A percentile compares a stretch with the other conserved stretches of the same genome.
These are phyloP conservation scores for Yarrowia hollandica DNA, from an alignment of 805 yeast species.

Conservation along the genomic window DNA sequence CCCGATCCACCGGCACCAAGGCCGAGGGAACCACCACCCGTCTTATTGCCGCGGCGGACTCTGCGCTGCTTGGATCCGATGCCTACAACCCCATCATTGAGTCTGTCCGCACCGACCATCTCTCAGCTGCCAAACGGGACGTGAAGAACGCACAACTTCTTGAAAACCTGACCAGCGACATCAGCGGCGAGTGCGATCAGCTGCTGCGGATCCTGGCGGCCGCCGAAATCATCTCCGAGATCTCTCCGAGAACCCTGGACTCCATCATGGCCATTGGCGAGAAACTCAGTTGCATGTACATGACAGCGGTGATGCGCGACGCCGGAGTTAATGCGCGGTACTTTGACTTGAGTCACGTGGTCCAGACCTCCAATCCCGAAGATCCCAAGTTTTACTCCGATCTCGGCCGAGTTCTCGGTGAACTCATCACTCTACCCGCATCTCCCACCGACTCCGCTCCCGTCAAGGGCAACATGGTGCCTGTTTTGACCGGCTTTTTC, in stretches of 20 bases:
- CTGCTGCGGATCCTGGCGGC: slow-evolving; percentile 77
- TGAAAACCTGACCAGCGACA: slow-evolving; percentile 55
- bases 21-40: slow-evolving; percentile 95
- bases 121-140: slow-evolving; percentile 61
- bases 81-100: slow-evolving; percentile 56
- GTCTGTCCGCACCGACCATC: slow-evolving; percentile 76
- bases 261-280: slow-evolving; percentile 92
- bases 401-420: slow-evolving; percentile 53
- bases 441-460: slow-evolving; percentile 30
- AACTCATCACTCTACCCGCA: slow-evolving; percentile 43
- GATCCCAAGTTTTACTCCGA: slow-evolving; percentile 62
- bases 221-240: slow-evolving; percentile 87
- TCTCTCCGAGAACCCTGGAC: slow-evolving; percentile 83
- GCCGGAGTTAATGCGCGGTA: slow-evolving; percentile 75
- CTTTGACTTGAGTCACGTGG: slow-evolving; percentile 73
- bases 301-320: slow-evolving; percentile 82
- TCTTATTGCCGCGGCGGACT: slow-evolving; percentile 77
- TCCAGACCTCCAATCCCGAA: slow-evolving; percentile 52
- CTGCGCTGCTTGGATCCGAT: slow-evolving; percentile 39
- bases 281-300: slow-evolving; percentile 83
- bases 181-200: slow-evolving; percentile 63
- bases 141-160: slow-evolving; percentile 53
- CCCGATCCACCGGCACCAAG: slow-evolving; percentile 87
- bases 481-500: slow-evolving; percentile 94
- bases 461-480: slow-evolving; percentile 51